Evolutionary conservation across 805 yeast genomes (phyloP), one percentile per base, ranked within the genome.

Genomic region (Torulaspora quercuum): DNA sequence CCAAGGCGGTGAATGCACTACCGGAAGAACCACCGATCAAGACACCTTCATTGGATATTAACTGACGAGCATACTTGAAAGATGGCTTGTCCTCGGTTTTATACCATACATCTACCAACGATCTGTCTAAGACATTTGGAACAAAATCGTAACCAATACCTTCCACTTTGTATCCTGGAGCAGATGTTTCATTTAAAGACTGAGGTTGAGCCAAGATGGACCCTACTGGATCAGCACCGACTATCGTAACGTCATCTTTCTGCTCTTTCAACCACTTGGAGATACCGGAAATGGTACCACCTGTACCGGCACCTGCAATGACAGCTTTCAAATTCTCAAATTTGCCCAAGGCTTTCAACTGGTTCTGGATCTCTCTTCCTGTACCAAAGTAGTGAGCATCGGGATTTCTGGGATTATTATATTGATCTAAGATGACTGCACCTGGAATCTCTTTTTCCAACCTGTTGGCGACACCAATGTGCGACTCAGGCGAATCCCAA

Each of bases 271-370:
- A 70, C 52, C 79, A 86, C 49, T 69, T 72, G 39, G 92, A 76
- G 49, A 83, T 82, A 67, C 95, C 95, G 35, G 84, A 68, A 57
- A 85, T 80, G 36, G 95, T 85, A 65, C 95, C 95, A 64, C 95
- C 95, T 40, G 95, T 85, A 65, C 95, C 95, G 6, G 95, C 95
- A 61, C 95, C 95, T 24, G 95, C 95, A 37, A 86, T 82, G 29
- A 86, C 69, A 44, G 80, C 86, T 37, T 76, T 77, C 36, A 86
- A 69, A 42, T 78, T 73, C 22, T 89, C 85, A 31, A 59, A 59
- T 33, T 45, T 34, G 16, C 50, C 40, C 18, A 59, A 35, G 7
- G 53, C 41, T 16, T 71, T 63, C 10, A 90, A 75, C 64, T 85
- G 95, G 43, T 78, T 77, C 79, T 88, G 83, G 53, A 85, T 85